Base-by-base conservation (phyloP, 768 basidiomycete genomes). In the Boletus bicolor region DNA sequence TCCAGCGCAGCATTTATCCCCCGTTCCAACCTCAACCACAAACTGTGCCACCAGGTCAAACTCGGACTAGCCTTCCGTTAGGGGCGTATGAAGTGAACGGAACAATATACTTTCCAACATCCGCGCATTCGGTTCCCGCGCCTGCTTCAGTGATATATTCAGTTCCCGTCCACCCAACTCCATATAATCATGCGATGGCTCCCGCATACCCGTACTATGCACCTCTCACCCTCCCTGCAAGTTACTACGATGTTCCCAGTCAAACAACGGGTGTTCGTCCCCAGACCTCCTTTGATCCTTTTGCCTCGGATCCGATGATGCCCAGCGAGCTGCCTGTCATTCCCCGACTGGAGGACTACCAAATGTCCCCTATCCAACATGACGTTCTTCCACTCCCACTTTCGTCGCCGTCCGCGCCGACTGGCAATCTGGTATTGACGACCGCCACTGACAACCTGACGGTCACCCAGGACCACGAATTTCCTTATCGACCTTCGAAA, bases 401-500 rank as follows among this genome's bases (percentile, higher is more conserved):
- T 3, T 49, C 49, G 12, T 34, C 50, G 5, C 58, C 58, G 9
- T 46, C 35, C 11, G 15, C 14, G 3, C 36, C 11, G 10, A 17
- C 9, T 4, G 35, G 32, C 17, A 11, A 49, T 35, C 44, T 24
- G 21, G 37, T 5, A 11, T 15, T 5, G 32, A 49, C 38, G 17
- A 34, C 41, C 14, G 28, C 39, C 10, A 19, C 19, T 5, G 53
- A 46, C 28, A 47, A 36, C 21, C 42, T 39, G 5, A 49, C 49
- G 49, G 50, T 21, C n/a, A 36, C 41, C 2, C 24, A 48, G 17
- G 61, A 57, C 34, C 44, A 60, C 32, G 65, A 67, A 24, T 71
- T 71, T 21, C 69, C 76, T 12, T 74, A 73, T 58, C 62, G 60
- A 9, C 70, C 74, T 24, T 70, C 68, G 21, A 66, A 64, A 51